Evolutionary conservation across 495 filamentous ascomycete species (phyloP).

Genomic region (Neurospora sp.): DNA sequence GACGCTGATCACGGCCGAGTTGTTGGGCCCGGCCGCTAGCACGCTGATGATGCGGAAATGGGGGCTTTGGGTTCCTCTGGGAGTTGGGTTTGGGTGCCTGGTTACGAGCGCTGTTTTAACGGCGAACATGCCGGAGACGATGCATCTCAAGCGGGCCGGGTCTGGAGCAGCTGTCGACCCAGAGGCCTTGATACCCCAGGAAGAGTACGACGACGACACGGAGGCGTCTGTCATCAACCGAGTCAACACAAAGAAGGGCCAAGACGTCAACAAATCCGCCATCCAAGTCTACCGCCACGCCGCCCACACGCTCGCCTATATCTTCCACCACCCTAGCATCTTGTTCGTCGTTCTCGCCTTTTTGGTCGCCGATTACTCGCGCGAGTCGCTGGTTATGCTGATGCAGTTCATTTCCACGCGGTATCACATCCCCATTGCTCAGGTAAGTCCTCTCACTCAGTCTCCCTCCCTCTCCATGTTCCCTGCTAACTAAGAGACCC

Average conservation of each 20-base stretch:
- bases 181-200: neutral
- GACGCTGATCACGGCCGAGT: neutral
- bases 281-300: neutral
- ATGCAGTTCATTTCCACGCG: neutral
- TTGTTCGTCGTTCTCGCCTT: neutral
- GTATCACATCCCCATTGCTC: neutral
- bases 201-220: neutral
- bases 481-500: neutral
- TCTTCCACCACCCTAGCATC: neutral
- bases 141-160: neutral
- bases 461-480: no score
- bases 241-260: neutral
- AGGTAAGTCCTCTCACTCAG: neutral
- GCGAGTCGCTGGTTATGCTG: neutral
- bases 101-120: neutral
- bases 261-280: neutral
- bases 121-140: neutral
- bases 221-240: neutral
- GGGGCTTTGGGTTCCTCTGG: neutral
- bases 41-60: neutral
- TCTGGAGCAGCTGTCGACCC: neutral
- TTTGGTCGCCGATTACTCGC: neutral
- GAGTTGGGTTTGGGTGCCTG: neutral
- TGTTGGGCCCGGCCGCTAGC: neutral
- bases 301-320: neutral